These are phyloP conservation scores for Huntiella omanensis DNA, from an alignment of 2,329 filamentous ascomycete species.

Conservation along the genomic window DNA sequence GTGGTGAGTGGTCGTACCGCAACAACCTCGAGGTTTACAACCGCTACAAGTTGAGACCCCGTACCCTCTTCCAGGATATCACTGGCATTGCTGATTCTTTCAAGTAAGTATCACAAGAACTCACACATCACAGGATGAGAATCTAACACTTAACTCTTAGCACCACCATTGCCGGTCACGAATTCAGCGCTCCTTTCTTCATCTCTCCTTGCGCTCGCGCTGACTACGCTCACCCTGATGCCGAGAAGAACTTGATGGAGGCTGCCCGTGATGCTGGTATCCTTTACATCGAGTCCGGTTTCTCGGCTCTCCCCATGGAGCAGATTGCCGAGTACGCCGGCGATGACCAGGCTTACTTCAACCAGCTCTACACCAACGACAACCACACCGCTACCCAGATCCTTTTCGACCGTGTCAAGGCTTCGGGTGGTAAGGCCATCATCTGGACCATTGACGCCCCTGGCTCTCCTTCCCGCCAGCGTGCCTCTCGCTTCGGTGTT, in stretches of 20 bases:
- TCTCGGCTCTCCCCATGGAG: constrained; percentile 19
- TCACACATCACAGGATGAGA: constrained; percentile 12
- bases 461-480: constrained; percentile 16
- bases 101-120: constrained; percentile 14
- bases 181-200: constrained; percentile 29
- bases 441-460: constrained; percentile 20
- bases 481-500: constrained; percentile 22
- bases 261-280: constrained; percentile 26
- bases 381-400: constrained; percentile 19
- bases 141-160: constrained; percentile 14
- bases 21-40: constrained; percentile 32
- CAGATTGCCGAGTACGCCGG: constrained; percentile 17
- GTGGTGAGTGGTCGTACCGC: constrained; percentile 31
- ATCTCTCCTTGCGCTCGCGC: constrained; percentile 28
- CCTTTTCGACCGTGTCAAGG: constrained; percentile 18
- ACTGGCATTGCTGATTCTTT: constrained; percentile 19
- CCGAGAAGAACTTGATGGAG: constrained; percentile 28
- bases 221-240: constrained; percentile 24
- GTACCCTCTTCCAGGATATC: constrained; percentile 21
- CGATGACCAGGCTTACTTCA: constrained; percentile 13
- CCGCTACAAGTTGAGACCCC: constrained; percentile 25
- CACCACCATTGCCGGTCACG: constrained; percentile 27
- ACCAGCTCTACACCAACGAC: constrained; percentile 18
- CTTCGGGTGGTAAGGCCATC: constrained; percentile 20
- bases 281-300: constrained; percentile 23